These are phyloP conservation scores for Trichosanthes truncata DNA, from an alignment of 306 rosid genomes.

Conservation along the genomic window DNA sequence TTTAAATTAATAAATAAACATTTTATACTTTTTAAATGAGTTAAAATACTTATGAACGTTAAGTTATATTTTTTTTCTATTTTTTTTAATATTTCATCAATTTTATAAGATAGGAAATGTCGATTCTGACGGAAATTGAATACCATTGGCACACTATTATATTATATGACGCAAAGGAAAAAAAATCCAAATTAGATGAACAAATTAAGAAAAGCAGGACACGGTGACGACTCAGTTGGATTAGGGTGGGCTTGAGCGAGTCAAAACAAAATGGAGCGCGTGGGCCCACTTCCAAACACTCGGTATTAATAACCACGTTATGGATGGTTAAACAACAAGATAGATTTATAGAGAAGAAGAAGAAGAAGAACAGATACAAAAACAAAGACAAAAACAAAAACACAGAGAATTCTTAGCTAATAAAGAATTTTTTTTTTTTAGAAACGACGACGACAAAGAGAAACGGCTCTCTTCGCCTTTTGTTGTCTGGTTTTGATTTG, in stretches of 20 bases:
- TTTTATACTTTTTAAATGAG: too few species aligned
- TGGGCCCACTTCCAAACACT: slow-evolving; percentile 20
- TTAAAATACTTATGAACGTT: too few species aligned
- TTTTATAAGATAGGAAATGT: too few species aligned
- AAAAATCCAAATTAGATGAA: background rate
- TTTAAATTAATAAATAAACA: too few species aligned
- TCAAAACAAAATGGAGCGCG: slow-evolving; percentile 42
- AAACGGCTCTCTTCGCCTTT: slow-evolving; percentile 3
- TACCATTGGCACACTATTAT: too few species aligned
- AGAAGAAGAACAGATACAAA: background rate
- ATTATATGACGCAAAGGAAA: too few species aligned
- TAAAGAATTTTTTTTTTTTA: too few species aligned
- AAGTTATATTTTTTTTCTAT: too few species aligned
- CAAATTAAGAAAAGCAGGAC: background rate
- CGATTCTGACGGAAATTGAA: too few species aligned
- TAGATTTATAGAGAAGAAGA: background rate
- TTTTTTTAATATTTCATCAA: too few species aligned
- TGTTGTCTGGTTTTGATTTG: background rate
- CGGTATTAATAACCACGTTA: slow-evolving; percentile 5
- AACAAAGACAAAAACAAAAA: background rate
- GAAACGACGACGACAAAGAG: background rate
- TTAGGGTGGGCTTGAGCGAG: slow-evolving; percentile 18
- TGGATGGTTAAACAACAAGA: too few species aligned
- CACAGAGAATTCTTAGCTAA: too few species aligned
- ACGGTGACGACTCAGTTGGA: slow-evolving; percentile 1